A percentile compares a stretch with the other conserved stretches of the same genome.
Conservation (phyloP, 2,329 filamentous ascomycete genomes). For the Ceratocystis eucalypticola region DNA sequence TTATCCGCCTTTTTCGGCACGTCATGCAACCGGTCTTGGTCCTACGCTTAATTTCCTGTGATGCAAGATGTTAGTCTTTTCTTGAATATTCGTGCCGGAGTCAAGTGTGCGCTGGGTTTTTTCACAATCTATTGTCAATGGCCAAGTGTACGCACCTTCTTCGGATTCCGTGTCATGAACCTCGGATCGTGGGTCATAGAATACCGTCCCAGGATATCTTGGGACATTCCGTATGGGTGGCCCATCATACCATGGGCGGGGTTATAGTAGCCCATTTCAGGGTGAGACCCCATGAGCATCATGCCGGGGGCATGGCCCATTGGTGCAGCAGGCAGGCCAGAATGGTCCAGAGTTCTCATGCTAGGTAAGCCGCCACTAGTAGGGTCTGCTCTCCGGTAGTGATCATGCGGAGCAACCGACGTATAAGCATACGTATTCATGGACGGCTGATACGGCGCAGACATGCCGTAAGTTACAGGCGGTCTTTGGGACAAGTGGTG, state of each 20-base stretch:
- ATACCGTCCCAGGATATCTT: conserved; percentile 34
- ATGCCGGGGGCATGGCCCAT: conserved; percentile 7
- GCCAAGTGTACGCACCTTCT: conserved; percentile 36
- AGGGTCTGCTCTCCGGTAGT: conserved; percentile 15
- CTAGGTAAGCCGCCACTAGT: conserved; percentile 25
- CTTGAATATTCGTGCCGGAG: neutral
- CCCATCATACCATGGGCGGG: conserved; percentile 11
- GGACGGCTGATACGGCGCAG: conserved; percentile 13
- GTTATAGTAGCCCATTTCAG: conserved; percentile 16
- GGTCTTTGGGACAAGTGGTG: conserved; percentile 12
- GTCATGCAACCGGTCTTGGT: conserved; percentile 52
- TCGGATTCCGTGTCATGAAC: conserved; percentile 37
- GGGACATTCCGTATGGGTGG: conserved; percentile 29
- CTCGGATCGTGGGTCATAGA: conserved; percentile 37
- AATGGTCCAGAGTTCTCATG: conserved; percentile 31
- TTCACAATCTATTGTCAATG: neutral
- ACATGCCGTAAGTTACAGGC: conserved; percentile 14
- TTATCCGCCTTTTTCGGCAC: conserved; percentile 48
- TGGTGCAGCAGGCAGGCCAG: neutral
- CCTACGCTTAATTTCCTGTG: conserved; percentile 47
- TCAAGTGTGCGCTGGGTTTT: neutral
- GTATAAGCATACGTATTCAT: conserved; percentile 16
- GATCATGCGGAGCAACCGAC: conserved; percentile 10
- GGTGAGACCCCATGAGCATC: conserved; percentile 18
- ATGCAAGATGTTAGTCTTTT: conserved; percentile 8